A percentile compares a stretch with the other conserved stretches of the same genome.
These are phyloP conservation scores for Claviceps sorghi DNA, from an alignment of 2,329 filamentous ascomycete genomes.

Conservation along the genomic window DNA sequence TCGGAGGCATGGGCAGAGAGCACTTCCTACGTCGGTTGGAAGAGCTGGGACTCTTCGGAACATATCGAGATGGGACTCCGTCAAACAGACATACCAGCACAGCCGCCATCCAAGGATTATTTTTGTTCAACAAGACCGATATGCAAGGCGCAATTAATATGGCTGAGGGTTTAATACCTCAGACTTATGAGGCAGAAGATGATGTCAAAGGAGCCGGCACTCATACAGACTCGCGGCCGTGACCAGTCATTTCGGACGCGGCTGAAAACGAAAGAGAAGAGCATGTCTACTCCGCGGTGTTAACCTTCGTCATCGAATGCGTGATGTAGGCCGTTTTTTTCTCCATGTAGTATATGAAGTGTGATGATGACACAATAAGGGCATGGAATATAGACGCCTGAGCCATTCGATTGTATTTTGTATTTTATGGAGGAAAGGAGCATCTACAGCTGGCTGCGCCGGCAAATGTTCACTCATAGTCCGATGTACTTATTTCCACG, in stretches of 20 bases:
- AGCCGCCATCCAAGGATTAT: slow-evolving; percentile 83
- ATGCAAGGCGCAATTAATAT: slow-evolving; percentile 74
- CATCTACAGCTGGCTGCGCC: background rate
- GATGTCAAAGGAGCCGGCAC: background rate
- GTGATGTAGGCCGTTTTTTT: background rate
- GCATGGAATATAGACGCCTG: background rate
- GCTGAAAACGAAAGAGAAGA: background rate
- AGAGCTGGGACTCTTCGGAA: slow-evolving; percentile 54
- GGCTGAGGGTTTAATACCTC: slow-evolving; percentile 52
- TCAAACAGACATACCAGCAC: slow-evolving; percentile 55
- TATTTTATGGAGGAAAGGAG: background rate
- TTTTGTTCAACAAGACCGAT: slow-evolving; percentile 87
- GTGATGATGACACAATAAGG: background rate
- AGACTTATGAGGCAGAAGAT: slow-evolving; percentile 36
- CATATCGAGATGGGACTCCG: slow-evolving; percentile 31
- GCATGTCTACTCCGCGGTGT: background rate
- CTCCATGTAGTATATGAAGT: background rate
- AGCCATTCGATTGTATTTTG: background rate
- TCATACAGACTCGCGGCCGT: background rate
- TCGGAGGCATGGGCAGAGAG: slow-evolving; percentile 43
- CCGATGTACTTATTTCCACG: background rate
- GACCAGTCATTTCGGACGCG: background rate
- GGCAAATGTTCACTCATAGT: background rate
- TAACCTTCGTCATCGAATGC: background rate
- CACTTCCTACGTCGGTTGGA: slow-evolving; percentile 59